Evolutionary conservation across 768 basidiomycete species (phyloP).

Genomic region (Thelephora ganbajun): DNA sequence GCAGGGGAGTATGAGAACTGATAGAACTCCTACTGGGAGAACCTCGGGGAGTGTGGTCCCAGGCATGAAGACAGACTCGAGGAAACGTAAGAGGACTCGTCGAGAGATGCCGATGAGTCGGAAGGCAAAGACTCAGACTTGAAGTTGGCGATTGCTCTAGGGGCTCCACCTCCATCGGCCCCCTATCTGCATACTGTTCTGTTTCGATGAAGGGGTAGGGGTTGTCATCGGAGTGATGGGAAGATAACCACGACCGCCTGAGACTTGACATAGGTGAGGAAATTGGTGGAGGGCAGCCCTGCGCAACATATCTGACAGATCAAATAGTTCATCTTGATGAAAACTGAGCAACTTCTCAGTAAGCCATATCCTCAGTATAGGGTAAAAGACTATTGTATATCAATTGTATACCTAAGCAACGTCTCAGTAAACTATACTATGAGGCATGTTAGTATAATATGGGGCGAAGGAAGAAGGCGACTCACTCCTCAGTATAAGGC

Average conservation of each 20-base stretch:
- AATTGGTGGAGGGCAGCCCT: constrained; percentile 27
- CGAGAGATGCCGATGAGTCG: constrained; percentile 6
- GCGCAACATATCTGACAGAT: constrained; percentile 16
- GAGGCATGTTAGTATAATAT: no score
- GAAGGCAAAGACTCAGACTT: constrained; percentile 18
- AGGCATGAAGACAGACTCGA: background rate
- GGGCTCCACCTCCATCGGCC: constrained; percentile 20
- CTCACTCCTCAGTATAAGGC: no score
- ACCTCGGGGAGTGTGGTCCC: background rate
- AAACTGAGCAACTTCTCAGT: no score
- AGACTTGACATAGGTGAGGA: constrained; percentile 25
- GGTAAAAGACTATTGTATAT: no score
- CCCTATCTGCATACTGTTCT: constrained; percentile 22
- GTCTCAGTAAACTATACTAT: no score
- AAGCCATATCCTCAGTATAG: no score
- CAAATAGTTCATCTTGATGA: constrained; percentile 54
- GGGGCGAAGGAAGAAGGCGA: no score
- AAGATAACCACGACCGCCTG: constrained; percentile 34
- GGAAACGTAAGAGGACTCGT: constrained; percentile 1
- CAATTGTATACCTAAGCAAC: no score
- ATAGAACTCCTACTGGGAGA: background rate
- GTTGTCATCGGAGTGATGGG: constrained; percentile 62
- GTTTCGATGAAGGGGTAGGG: constrained; percentile 14
- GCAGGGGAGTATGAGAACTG: background rate
- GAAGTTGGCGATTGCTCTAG: constrained; percentile 16